Evolutionary conservation across 257 asterid genomes (phyloP), one percentile per base, ranked within the genome.

Genomic region (Penstemon newberryi): DNA sequence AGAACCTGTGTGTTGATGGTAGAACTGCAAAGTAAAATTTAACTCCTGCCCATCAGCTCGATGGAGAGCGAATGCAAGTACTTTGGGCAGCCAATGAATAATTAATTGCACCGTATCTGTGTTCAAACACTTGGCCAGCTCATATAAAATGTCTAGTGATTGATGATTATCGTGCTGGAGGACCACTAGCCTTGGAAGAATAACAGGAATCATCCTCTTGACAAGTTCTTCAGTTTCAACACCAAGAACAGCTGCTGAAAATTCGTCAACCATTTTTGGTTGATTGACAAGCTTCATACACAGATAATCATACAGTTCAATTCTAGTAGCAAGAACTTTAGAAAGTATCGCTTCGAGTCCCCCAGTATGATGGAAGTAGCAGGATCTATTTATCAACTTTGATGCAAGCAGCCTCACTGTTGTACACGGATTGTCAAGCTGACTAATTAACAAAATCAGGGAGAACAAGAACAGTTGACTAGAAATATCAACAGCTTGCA

Each of bases 21-120:
- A 93, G 81, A 90, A 90, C 80, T 81, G 80, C 79, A 93, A 76
- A 47, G 85, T 89, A 81, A 84, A 73, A 50, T 77, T 76, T 72
- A 93, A 69, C 69, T 90, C 80, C 66, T 81, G 83, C 58, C 83
- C 88, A 59, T 85, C 87, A 43, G 92, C 89, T 84, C 82, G 90
- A 84, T 84, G 89, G 69, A 93, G 96, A 77, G 97, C 89, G 77
- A 84, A 93, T 50, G 97, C 96, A 66, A 93, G 89, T 70, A 93
- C 96, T 73, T 90, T 87, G 60, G 96, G 96, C 70, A 93, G 79
- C 96, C 95, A 84, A 77, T 67, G 63, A 73, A 90, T 85, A 72
- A 84, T 77, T 38, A 93, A 80, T 70, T 70, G 76, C 82, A 87
- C 96, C 96, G 84, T 81, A 79, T 85, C 86, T 3, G 82, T 81